phyloP scores from a whole-genome alignment of 1,284 basidiomycete genomes.

The Acaromyces ingoldii region DNA sequence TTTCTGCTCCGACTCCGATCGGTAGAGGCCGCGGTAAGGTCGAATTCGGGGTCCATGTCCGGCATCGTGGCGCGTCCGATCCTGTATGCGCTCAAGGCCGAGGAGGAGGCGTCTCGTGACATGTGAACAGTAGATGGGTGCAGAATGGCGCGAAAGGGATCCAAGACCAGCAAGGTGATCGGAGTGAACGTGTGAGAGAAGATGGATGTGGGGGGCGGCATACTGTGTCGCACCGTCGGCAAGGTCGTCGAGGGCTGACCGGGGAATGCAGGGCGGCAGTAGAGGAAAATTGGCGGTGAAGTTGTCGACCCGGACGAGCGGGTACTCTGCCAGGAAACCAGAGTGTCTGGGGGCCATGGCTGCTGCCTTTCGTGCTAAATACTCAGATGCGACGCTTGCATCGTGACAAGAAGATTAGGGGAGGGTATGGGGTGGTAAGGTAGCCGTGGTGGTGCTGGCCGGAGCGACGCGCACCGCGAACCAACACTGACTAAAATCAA shows the following conservation, averaged over 20 bases:
- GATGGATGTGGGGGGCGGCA: conserved; percentile 25
- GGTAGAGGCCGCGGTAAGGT: conserved; percentile 26
- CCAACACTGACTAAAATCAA: no score
- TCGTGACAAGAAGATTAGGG: no score
- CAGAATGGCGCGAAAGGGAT: conserved; percentile 18
- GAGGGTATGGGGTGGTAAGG: no score
- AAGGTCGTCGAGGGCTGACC: background rate
- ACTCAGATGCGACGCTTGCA: no score
- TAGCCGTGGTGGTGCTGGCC: no score
- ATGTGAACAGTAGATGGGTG: conserved; percentile 34
- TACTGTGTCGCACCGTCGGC: background rate
- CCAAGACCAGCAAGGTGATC: conserved; percentile 44
- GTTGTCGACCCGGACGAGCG: conserved; percentile 37
- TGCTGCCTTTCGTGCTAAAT: no score
- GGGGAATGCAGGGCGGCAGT: conserved; percentile 20
- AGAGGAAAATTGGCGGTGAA: conserved; percentile 23
- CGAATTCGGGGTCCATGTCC: conserved; percentile 17
- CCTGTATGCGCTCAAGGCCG: conserved; percentile 29
- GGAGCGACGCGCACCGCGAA: no score
- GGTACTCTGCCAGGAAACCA: conserved; percentile 40
- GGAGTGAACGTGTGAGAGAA: conserved; percentile 45
- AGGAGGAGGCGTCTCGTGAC: conserved; percentile 36
- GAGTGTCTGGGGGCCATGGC: conserved; percentile 9
- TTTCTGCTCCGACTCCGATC: conserved; percentile 14
- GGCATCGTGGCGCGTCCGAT: conserved; percentile 18